Conservation (phyloP, 1,284 basidiomycete genomes). For the Coniophora puteana region DNA sequence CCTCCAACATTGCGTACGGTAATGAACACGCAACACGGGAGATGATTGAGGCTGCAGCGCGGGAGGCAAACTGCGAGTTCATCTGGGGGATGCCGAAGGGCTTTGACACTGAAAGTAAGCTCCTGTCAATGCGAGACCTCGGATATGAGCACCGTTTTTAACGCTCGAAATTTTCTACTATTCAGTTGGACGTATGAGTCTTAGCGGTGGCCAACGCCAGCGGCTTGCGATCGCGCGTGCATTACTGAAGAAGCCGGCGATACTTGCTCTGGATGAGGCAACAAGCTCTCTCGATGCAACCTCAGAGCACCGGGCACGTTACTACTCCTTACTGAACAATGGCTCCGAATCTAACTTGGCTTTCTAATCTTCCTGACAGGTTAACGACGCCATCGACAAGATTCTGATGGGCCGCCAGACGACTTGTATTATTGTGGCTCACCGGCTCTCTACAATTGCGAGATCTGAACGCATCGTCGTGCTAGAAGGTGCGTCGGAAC, state of each 20-base stretch:
- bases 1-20: conserved; percentile 93
- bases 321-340: not conserved
- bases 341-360: not conserved
- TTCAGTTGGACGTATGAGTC: conserved; percentile 67
- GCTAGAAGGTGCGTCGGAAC: conserved; percentile 58
- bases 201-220: conserved; percentile 76
- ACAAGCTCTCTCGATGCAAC: conserved; percentile 85
- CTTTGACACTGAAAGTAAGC: conserved; percentile 69
- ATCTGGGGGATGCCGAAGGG: conserved; percentile 89
- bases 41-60: conserved; percentile 85
- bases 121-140: not conserved
- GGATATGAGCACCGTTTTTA: too few species aligned
- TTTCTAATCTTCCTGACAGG: conserved; percentile 34
- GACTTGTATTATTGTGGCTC: conserved; percentile 88
- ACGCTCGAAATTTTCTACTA: conserved; percentile 1
- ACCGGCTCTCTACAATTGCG: conserved; percentile 82
- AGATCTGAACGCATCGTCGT: conserved; percentile 84
- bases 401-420: conserved; percentile 76
- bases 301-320: conserved; percentile 70
- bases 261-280: conserved; percentile 81
- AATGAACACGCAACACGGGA: conserved; percentile 68
- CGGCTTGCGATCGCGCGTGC: conserved; percentile 78
- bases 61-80: conserved; percentile 94
- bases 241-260: conserved; percentile 79
- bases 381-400: conserved; percentile 89